Evolutionary conservation across 2,329 filamentous ascomycete species (phyloP), one percentile per base, ranked within the genome.

Genomic region (Fusarium avenaceum): DNA sequence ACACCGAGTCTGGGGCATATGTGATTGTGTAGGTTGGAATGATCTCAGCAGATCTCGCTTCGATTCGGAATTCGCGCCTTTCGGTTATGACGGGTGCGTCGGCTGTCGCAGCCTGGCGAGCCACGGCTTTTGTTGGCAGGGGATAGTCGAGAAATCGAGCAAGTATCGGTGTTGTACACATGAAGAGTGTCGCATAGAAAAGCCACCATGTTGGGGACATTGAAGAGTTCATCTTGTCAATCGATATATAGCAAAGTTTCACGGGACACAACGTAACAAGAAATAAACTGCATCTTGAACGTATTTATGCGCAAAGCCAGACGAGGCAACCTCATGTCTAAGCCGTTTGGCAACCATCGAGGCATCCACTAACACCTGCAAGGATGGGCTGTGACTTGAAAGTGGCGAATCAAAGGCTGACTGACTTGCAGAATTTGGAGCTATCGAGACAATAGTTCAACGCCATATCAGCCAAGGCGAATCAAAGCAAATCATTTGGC

Each of bases 391-490:
- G 11, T 56, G 35, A 30, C 26, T 28, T 30, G 19, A 38, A n/a
- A 30, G 28, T 35, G 38, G 28, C 52, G 26, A 56, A 56, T 56
- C 26, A 17, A 13, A 20, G 20, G 1, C 2, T 9, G 15, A 26
- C 33, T 50, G 33, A 45, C 35, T 56, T 50, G 44, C 52, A 56
- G 26, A 6, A 35, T n/a, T 10, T 39, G 32, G 19, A 10, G 15
- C 17, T 56, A 42, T 42, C 30, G 45, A 32, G 26, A 17, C 35
- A 33, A 26, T 56, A 50, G 17, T 24, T 22, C 45, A 32, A 30
- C 53, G 53, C 26, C 33, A 20, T 20, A 33, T 35, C 53, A 56
- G 33, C 45, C 32, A n/a, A 33, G 8, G 22, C 45, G 19, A 24
- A 26, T 30, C 28, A 30, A 30, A 30, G 28, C 11, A 10, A 30